Conservation (phyloP, 208 protist species). For the Trypanosoma caninum region DNA sequence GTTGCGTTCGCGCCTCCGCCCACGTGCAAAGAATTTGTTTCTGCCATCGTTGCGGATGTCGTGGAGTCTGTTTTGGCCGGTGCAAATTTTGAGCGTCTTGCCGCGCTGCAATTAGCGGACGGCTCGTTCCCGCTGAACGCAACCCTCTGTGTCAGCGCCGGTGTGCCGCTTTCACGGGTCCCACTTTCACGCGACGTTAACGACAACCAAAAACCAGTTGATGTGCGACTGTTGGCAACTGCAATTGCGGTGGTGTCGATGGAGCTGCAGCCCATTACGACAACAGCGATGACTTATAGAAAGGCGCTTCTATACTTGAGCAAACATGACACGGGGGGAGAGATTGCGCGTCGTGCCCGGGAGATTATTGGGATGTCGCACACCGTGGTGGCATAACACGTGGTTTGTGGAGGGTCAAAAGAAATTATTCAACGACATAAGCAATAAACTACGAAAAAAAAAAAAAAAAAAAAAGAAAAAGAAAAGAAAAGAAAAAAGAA, state of each 20-base stretch:
- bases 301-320: slow-evolving; percentile 26
- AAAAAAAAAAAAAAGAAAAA: slow-evolving; percentile 4
- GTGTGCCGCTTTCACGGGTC: slow-evolving; percentile 16
- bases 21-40: slow-evolving; percentile 28
- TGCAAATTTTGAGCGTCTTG: slow-evolving; percentile 26
- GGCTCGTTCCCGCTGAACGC: slow-evolving; percentile 39
- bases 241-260: slow-evolving; percentile 40
- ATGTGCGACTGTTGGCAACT: slow-evolving; percentile 44
- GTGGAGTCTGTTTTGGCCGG: slow-evolving; percentile 18
- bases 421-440: neutral
- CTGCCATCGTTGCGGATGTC: slow-evolving; percentile 27
- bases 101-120: slow-evolving; percentile 34
- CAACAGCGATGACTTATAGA: slow-evolving; percentile 25
- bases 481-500: neutral
- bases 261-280: slow-evolving; percentile 5
- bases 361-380: neutral
- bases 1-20: slow-evolving; percentile 1
- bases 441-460: neutral
- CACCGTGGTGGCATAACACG: neutral
- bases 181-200: slow-evolving; percentile 11
- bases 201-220: slow-evolving; percentile 7
- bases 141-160: slow-evolving; percentile 19
- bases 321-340: slow-evolving; percentile 18
- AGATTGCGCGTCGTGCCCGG: slow-evolving; percentile 21
- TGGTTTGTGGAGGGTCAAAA: neutral